These are phyloP conservation scores for Xylariaceae sp. DNA, from an alignment of 2,329 filamentous ascomycete genomes.

Conservation along the genomic window DNA sequence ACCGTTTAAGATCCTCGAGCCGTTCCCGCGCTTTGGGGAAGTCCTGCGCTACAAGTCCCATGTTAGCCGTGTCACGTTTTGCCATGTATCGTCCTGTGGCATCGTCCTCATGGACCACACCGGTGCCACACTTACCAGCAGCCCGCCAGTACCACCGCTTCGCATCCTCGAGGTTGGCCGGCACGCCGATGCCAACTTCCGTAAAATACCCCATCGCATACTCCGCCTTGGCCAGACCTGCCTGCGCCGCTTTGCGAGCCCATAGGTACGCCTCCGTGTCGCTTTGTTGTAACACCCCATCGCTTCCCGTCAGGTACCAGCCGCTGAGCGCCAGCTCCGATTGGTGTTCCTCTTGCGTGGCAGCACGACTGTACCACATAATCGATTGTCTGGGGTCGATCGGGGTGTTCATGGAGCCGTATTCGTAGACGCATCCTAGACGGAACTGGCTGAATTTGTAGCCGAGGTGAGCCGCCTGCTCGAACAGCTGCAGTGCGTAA, in stretches of 20 bases:
- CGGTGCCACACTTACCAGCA: conserved; percentile 71
- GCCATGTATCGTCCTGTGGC: neutral
- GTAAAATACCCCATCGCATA: conserved; percentile 99
- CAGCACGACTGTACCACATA: conserved; percentile 88
- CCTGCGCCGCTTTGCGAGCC: conserved; percentile 87
- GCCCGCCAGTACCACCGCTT: conserved; percentile 98
- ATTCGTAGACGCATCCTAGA: conserved; percentile 83
- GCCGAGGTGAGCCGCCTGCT: conserved; percentile 78
- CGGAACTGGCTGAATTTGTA: conserved; percentile 96
- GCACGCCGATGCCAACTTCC: conserved; percentile 86
- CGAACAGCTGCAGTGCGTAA: conserved; percentile 78
- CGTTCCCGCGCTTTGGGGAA: conserved; percentile 90
- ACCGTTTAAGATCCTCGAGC: conserved; percentile 84
- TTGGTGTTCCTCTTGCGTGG: conserved; percentile 90
- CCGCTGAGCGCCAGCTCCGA: conserved; percentile 78
- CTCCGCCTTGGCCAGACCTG: conserved; percentile 86
- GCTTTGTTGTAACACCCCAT: conserved; percentile 82
- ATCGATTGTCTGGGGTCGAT: conserved; percentile 84
- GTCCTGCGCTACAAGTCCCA: conserved; percentile 67
- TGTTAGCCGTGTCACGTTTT: conserved; percentile 28
- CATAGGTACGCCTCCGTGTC: conserved; percentile 96
- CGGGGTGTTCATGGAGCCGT: conserved; percentile 75
- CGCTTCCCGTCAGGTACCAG: conserved; percentile 93
- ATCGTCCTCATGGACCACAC: neutral
- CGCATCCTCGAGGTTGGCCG: conserved; percentile 85